phyloP scores from a whole-genome alignment of 257 asterid genomes.

The Salvia miltiorrhiza region DNA sequence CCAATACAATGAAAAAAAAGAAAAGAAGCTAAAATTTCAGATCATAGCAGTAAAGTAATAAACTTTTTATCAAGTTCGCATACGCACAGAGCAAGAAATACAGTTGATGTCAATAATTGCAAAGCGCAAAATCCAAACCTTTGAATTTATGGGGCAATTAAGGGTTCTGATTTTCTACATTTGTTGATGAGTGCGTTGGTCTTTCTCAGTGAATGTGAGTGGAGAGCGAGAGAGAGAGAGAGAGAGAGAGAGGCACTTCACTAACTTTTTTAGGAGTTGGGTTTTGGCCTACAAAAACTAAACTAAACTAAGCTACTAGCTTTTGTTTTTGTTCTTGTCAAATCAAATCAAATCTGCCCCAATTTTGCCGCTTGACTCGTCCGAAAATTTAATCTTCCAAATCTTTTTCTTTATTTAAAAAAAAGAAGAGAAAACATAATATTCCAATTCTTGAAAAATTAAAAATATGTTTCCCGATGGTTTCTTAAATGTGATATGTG shows the following conservation, averaged over 20 bases:
- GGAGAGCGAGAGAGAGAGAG: constrained; percentile 18
- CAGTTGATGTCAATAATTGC: constrained; percentile 32
- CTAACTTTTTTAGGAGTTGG: constrained; percentile 14
- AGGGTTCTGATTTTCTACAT: constrained; percentile 33
- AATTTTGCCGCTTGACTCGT: not conserved
- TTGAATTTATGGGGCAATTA: constrained; percentile 20
- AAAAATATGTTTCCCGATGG: not conserved
- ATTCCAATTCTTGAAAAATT: not conserved
- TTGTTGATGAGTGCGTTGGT: constrained; percentile 27
- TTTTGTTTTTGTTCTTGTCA: constrained; percentile 30
- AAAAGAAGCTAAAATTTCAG: constrained; percentile 27
- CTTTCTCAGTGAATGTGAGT: constrained; percentile 6
- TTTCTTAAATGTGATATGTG: not conserved
- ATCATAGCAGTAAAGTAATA: constrained; percentile 19
- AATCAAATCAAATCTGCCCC: constrained; percentile 25
- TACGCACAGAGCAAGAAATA: constrained; percentile 1
- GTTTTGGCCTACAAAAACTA: constrained; percentile 33
- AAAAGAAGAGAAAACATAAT: too few species aligned
- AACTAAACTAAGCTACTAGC: constrained; percentile 20
- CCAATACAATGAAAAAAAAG: not conserved
- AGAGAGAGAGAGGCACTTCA: not conserved
- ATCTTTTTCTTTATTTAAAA: too few species aligned
- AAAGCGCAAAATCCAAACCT: constrained; percentile 34
- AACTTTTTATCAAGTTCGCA: not conserved
- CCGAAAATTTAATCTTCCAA: not conserved